phyloP scores from a whole-genome alignment of 305 asterid genomes.

The Rubia peregrina region DNA sequence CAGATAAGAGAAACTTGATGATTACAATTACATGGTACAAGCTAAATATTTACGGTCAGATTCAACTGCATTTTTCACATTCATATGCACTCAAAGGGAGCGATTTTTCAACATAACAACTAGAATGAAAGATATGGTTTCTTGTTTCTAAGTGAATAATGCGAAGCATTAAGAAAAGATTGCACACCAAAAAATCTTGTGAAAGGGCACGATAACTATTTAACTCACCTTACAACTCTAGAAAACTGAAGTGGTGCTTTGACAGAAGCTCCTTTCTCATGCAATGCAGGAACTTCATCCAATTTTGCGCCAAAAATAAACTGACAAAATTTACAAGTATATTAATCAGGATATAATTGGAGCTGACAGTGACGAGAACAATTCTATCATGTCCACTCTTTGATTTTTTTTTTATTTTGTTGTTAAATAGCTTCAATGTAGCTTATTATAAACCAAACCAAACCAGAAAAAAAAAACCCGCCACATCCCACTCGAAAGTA shows the following conservation, averaged over 20 bases:
- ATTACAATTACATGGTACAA: neutral
- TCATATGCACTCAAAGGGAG: neutral
- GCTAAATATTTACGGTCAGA: neutral
- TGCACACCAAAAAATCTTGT: neutral
- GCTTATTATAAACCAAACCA: too few species aligned
- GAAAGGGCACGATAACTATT: neutral
- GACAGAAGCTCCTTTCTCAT: constrained; percentile 28
- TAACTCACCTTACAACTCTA: constrained; percentile 45
- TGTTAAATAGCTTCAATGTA: too few species aligned
- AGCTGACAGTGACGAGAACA: too few species aligned
- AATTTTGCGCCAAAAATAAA: constrained; percentile 36
- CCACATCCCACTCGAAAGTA: too few species aligned
- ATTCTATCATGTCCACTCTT: neutral
- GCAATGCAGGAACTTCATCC: constrained; percentile 34
- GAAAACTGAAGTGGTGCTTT: constrained; percentile 37
- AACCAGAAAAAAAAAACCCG: too few species aligned
- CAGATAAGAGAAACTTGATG: neutral
- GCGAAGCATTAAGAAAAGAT: neutral
- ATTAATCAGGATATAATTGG: neutral
- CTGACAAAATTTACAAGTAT: constrained; percentile 17
- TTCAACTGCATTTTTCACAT: neutral
- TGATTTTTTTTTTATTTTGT: too few species aligned
- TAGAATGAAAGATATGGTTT: neutral
- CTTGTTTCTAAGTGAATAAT: neutral
- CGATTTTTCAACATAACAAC: neutral